These are phyloP conservation scores for Fraxinus albicans DNA, from an alignment of 305 asterid genomes.

Conservation along the genomic window DNA sequence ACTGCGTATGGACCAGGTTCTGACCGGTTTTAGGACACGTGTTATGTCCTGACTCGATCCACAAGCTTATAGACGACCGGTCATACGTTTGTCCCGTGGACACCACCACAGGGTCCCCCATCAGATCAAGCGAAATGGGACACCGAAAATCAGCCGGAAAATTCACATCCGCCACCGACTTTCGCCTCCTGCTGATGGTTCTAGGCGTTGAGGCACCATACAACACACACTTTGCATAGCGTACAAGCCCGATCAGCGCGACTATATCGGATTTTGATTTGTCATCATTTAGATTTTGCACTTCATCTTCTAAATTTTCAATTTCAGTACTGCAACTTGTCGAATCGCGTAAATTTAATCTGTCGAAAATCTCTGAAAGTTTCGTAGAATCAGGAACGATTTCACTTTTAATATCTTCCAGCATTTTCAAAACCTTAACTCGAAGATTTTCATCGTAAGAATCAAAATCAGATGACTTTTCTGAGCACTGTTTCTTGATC, in stretches of 20 bases:
- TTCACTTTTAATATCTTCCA: slow-evolving; percentile 59
- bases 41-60: slow-evolving; percentile 89
- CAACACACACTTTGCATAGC: slow-evolving; percentile 84
- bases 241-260: slow-evolving; percentile 75
- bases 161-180: slow-evolving; percentile 47
- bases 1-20: slow-evolving; percentile 59
- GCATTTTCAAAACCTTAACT: slow-evolving; percentile 46
- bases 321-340: slow-evolving; percentile 63
- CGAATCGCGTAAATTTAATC: slow-evolving; percentile 50
- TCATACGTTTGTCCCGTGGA: slow-evolving; percentile 95
- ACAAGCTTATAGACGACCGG: slow-evolving; percentile 54
- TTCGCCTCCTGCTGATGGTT: slow-evolving; percentile 40
- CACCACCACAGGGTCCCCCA: slow-evolving; percentile 87
- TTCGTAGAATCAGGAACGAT: slow-evolving; percentile 58
- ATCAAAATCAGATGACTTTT: slow-evolving; percentile 37
- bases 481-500: slow-evolving; percentile 64
- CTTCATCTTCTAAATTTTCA: slow-evolving; percentile 69
- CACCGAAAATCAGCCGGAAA: slow-evolving; percentile 83
- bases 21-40: slow-evolving; percentile 96
- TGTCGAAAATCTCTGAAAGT: slow-evolving; percentile 49
- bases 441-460: slow-evolving; percentile 46
- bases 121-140: slow-evolving; percentile 80
- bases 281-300: slow-evolving; percentile 57
- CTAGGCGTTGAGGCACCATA: slow-evolving; percentile 79
- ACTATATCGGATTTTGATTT: slow-evolving; percentile 49